Evolutionary conservation across 108 stramenopile genomes (phyloP).

Genomic region (Bacterosira constricta): DNA sequence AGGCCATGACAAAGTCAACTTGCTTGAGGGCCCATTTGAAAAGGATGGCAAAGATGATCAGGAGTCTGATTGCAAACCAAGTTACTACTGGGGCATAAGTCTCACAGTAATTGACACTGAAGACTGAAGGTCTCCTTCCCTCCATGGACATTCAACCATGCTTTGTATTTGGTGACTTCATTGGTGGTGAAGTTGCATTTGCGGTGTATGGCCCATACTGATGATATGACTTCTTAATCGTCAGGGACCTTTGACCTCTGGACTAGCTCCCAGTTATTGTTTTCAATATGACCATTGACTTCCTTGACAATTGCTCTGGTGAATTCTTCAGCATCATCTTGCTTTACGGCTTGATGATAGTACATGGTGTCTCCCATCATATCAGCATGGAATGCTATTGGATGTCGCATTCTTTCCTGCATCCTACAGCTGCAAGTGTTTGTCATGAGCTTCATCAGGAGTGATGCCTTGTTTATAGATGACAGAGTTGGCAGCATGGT

Average conservation of each 20-base stretch:
- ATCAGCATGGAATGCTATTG: conserved; percentile 27
- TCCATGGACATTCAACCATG: conserved; percentile 25
- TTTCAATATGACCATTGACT: conserved; percentile 16
- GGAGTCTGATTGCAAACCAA: conserved; percentile 13
- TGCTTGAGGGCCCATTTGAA: neutral
- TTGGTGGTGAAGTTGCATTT: conserved; percentile 30
- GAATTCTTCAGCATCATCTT: conserved; percentile 33
- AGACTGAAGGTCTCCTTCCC: neutral
- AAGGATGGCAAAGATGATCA: conserved; percentile 7
- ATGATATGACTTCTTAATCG: conserved; percentile 2
- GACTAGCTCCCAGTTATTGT: conserved; percentile 18
- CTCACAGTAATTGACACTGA: conserved; percentile 14
- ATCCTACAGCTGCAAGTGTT: conserved; percentile 1
- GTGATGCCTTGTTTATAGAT: no score
- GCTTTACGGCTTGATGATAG: conserved; percentile 28
- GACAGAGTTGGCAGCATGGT: neutral
- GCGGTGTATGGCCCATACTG: conserved; percentile 39
- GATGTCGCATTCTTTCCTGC: conserved; percentile 16
- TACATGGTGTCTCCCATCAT: conserved; percentile 45
- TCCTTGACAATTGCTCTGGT: conserved; percentile 23
- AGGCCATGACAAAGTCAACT: conserved; percentile 10
- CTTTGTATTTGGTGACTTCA: conserved; percentile 31
- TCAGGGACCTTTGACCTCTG: conserved; percentile 3
- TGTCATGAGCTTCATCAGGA: neutral
- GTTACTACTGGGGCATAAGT: conserved; percentile 24